Evolutionary conservation across 768 basidiomycete species (phyloP).

Genomic region (Tulasnella sp.): DNA sequence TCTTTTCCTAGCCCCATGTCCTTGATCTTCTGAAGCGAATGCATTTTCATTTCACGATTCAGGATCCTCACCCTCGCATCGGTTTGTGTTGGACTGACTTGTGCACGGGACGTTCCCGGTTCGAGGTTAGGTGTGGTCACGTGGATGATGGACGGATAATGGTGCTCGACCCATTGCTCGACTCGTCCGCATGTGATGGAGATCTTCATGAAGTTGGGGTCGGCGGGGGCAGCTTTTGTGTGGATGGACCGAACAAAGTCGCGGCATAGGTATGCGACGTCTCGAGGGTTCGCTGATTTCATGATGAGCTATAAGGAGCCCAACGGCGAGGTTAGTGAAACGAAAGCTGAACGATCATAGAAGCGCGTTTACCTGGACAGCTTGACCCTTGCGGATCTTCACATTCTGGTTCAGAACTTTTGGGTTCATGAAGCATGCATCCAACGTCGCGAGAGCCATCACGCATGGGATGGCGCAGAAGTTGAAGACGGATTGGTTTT

Average conservation of each 20-base stretch:
- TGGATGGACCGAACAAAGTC: conserved; percentile 76
- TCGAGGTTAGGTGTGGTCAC: conserved; percentile 19
- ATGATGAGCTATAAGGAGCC: conserved; percentile 73
- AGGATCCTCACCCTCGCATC: conserved; percentile 30
- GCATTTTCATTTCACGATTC: conserved; percentile 19
- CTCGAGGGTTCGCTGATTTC: conserved; percentile 81
- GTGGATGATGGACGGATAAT: conserved; percentile 83
- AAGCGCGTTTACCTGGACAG: conserved; percentile 54
- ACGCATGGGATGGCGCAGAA: conserved; percentile 90
- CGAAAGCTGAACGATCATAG: not conserved
- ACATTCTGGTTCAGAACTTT: conserved; percentile 77
- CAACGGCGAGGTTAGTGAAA: no score
- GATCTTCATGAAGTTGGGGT: conserved; percentile 78
- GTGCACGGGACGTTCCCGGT: conserved; percentile 9
- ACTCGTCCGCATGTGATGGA: conserved; percentile 82
- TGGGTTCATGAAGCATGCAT: conserved; percentile 88
- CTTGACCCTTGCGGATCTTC: conserved; percentile 90
- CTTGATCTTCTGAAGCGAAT: conserved; percentile 20
- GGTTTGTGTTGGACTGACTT: conserved; percentile 19
- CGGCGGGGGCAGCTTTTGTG: conserved; percentile 60
- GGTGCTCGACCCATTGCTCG: conserved; percentile 86
- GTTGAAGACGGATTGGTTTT: conserved; percentile 88
- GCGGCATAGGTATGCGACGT: conserved; percentile 82
- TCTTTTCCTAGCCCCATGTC: not conserved
- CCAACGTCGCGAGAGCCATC: conserved; percentile 93